Percentiles rank a stretch among this genome's conserved stretches.
Conservation (phyloP, 2,329 filamentous ascomycete species). For the Cytospora chrysosperma region DNA sequence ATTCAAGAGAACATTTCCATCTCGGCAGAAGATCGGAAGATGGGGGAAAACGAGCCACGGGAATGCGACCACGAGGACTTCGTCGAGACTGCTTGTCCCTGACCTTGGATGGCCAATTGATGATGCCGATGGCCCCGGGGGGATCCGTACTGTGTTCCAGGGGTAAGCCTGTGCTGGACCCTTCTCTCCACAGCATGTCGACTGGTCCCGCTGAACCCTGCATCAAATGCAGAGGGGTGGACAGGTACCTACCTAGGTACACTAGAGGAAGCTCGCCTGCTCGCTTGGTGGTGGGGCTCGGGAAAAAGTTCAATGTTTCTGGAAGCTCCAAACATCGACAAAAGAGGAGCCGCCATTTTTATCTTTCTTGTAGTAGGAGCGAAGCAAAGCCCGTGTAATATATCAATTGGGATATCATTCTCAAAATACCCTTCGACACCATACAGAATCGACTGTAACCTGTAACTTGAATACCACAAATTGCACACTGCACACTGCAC, state of each 20-base stretch:
- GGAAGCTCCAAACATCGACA: too few species aligned
- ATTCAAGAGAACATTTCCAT: neutral
- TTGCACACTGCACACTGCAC: neutral
- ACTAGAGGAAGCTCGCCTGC: neutral
- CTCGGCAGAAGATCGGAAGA: neutral
- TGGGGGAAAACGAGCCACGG: neutral
- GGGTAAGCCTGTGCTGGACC: neutral
- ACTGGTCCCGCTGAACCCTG: constrained; percentile 5
- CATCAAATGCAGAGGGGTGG: neutral
- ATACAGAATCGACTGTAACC: neutral
- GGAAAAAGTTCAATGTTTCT: neutral
- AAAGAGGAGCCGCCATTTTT: too few species aligned
- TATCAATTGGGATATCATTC: too few species aligned
- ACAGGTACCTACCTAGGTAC: too few species aligned
- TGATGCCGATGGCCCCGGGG: neutral
- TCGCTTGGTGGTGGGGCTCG: neutral
- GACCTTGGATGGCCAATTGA: neutral
- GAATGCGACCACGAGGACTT: neutral
- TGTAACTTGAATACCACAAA: too few species aligned
- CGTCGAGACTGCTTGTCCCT: constrained; percentile 7
- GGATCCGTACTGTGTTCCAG: neutral
- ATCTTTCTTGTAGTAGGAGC: too few species aligned
- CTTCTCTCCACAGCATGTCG: neutral
- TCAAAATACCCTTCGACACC: neutral
- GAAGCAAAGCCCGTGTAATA: neutral